phyloP scores from a whole-genome alignment of 257 asterid species.

The Coffea canephora region DNA sequence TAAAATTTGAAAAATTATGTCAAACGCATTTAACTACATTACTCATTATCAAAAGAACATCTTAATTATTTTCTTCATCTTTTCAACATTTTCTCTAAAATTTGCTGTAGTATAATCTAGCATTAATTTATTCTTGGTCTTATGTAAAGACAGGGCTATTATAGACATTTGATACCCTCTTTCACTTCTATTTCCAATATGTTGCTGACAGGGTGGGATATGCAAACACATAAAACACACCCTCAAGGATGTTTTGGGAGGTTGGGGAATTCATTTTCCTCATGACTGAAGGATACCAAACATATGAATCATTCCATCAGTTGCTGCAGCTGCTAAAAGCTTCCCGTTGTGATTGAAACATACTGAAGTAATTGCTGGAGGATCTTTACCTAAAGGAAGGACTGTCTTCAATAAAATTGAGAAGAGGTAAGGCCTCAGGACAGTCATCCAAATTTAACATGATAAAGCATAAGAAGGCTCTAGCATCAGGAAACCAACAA shows the following conservation, averaged over 20 bases:
- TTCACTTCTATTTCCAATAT: not conserved
- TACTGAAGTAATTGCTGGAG: slow-evolving; percentile 91
- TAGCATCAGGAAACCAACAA: slow-evolving; percentile 23
- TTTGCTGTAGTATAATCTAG: not conserved
- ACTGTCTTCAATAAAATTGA: slow-evolving; percentile 75
- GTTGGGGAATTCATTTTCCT: not conserved
- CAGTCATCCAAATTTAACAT: slow-evolving; percentile 25
- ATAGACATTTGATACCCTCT: not conserved
- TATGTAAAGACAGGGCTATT: not conserved
- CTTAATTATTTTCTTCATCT: not conserved
- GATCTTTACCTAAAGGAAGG: slow-evolving; percentile 99
- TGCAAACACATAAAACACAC: not conserved
- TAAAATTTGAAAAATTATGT: not conserved
- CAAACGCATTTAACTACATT: not conserved
- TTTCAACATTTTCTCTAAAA: not conserved
- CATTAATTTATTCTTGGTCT: not conserved
- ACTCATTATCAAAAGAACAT: not conserved
- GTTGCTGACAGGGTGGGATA: not conserved
- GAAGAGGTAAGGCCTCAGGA: slow-evolving; percentile 40
- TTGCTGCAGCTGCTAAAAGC: slow-evolving; percentile 97
- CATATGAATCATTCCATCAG: slow-evolving; percentile 97
- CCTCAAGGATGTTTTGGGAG: not conserved
- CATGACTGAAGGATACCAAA: slow-evolving; percentile 74
- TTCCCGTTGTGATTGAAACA: slow-evolving; percentile 96
- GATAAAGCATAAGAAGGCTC: slow-evolving; percentile 13